Base-by-base conservation (phyloP, 2,329 filamentous ascomycete species). In the Cytospora mali region DNA sequence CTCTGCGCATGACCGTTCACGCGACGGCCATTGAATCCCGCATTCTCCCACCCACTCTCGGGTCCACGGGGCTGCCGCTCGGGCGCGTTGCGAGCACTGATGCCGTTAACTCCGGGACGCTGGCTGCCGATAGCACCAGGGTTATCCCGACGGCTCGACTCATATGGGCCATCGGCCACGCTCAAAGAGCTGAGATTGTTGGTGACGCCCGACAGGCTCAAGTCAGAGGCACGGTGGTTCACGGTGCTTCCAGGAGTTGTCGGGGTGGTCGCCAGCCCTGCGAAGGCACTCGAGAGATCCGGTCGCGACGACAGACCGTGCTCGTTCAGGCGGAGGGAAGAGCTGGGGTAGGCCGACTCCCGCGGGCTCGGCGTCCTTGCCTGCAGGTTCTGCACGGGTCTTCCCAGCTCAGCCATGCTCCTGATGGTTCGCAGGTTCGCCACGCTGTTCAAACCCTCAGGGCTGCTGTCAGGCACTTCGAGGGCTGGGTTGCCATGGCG, bases 381-480 rank as follows among this genome's bases (percentile, higher is more conserved):
- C 48, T 62, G 60, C 52, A 65, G 42, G 14, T 55, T 62, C 11
- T 54, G 58, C 18, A 49, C 58, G 21, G 63, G 61, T 14, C 63
- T 50, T 9, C 63, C 63, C 67, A 99, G 80, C 73, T 99, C 95
- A 39, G 94, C 95, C 74, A 97, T 97, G 56, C 94, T 98, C 81
- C 98, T 98, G 66, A 94, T 95, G 29, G 92, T 92, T 50, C 95
- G 89, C 39, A 99, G 85, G 71, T 94, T 94, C 73, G 92, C 89
- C 54, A 90, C 86, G 33, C 88, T 88, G 29, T 79, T 80, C 64
- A 75, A 77, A 21, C 77, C 79, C 53, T 88, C 86, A 21, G 85
- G 91, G 71, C 92, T 93, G 68, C 92, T 92, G n/a, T 64, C 64
- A 31, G 93, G 88, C 62, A 95, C 87, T 72, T 93, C 91, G 42